Evolutionary conservation across 441 rosid species (phyloP).

Genomic region (Theobroma grandiflorum): DNA sequence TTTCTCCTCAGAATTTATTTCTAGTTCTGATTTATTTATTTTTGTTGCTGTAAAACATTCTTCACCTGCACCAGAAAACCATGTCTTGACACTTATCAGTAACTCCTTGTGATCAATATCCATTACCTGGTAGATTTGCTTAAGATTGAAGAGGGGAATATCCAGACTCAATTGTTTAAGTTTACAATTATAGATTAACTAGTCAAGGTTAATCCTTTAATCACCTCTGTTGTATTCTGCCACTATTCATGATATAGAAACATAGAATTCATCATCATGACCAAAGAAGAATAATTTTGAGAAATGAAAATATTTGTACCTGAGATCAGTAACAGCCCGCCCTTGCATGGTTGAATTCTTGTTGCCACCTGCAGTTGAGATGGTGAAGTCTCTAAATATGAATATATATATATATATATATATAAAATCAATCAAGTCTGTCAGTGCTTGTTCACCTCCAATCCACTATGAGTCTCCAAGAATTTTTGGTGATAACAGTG

Average conservation of each 20-base stretch:
- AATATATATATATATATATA: conserved; percentile 13
- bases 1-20: too few relatives aligned
- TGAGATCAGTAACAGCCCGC: neutral
- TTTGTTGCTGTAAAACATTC: too few relatives aligned
- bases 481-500: neutral
- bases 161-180: too few relatives aligned
- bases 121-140: too few relatives aligned
- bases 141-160: too few relatives aligned
- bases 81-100: too few relatives aligned
- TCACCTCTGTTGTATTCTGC: neutral
- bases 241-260: neutral
- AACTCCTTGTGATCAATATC: too few relatives aligned
- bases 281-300: neutral
- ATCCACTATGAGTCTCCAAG: conserved; percentile 1
- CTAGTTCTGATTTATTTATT: too few relatives aligned
- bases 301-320: conserved; percentile 15
- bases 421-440: neutral
- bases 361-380: neutral
- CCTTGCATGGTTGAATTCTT: conserved; percentile 2
- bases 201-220: neutral
- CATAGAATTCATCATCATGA: neutral
- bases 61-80: too few relatives aligned
- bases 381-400: neutral
- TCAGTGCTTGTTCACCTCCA: neutral
- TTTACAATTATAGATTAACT: too few relatives aligned